These are phyloP conservation scores for Aspergillus unguis DNA, from an alignment of 2,329 filamentous ascomycete species.

Conservation along the genomic window DNA sequence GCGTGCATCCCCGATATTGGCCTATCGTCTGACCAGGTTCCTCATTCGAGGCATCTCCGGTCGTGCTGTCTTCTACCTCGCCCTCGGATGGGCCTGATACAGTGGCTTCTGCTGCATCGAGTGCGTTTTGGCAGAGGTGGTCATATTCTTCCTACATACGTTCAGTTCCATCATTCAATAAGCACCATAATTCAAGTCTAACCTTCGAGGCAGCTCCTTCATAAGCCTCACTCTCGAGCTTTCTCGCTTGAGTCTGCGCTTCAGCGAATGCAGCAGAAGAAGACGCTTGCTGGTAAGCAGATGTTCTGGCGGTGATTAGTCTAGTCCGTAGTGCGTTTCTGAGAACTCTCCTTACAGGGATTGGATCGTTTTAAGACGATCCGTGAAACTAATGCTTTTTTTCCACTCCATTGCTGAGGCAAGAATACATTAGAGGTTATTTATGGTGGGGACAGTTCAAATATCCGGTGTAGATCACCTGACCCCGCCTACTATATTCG, in stretches of 20 bases:
- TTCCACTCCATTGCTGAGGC: slow-evolving; percentile 44
- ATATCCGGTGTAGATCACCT: neutral
- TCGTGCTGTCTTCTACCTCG: slow-evolving; percentile 19
- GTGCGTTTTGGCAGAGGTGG: slow-evolving; percentile 38
- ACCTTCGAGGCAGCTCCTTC: slow-evolving; percentile 36
- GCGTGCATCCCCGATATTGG: slow-evolving; percentile 54
- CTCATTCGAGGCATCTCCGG: slow-evolving; percentile 21
- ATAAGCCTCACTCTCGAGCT: slow-evolving; percentile 55
- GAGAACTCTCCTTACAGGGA: slow-evolving; percentile 51
- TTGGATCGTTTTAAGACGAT: slow-evolving; percentile 62
- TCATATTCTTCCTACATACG: slow-evolving; percentile 56
- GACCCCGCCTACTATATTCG: neutral
- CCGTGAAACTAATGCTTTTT: slow-evolving; percentile 53
- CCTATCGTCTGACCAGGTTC: slow-evolving; percentile 48
- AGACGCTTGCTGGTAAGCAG: slow-evolving; percentile 47
- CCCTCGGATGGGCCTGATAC: slow-evolving; percentile 18
- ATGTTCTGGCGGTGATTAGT: slow-evolving; percentile 40
- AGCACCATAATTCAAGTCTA: no score
- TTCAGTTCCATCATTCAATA: neutral
- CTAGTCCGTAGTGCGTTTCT: neutral
- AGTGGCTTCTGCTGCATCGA: slow-evolving; percentile 31
- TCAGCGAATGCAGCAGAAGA: slow-evolving; percentile 46
- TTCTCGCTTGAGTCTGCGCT: slow-evolving; percentile 58
- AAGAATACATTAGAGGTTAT: neutral
- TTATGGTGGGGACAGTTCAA: neutral